Evolutionary conservation across 2,329 filamentous ascomycete genomes (phyloP).

Genomic region (Xenoacremonium recifei): DNA sequence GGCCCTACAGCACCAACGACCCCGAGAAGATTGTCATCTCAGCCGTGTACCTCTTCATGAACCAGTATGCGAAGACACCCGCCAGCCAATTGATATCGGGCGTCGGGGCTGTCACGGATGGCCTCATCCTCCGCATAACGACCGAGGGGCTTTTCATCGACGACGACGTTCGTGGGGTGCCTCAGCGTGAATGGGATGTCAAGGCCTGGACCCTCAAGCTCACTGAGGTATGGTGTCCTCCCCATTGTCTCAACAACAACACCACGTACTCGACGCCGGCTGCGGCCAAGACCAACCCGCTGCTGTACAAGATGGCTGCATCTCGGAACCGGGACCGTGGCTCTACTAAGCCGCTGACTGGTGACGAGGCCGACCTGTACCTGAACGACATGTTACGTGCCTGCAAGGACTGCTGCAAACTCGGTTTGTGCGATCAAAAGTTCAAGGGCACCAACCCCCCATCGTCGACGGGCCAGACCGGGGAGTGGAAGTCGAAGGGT

Average conservation of each 20-base stretch:
- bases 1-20: slow-evolving; percentile 82
- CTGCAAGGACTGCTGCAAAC: slow-evolving; percentile 63
- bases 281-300: slow-evolving; percentile 37
- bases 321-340: slow-evolving; percentile 48
- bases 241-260: slow-evolving; percentile 55
- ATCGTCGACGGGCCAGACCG: slow-evolving; percentile 43
- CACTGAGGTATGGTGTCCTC: slow-evolving; percentile 82
- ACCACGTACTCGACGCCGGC: slow-evolving; percentile 41
- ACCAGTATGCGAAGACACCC: slow-evolving; percentile 83
- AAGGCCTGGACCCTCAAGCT: slow-evolving; percentile 97
- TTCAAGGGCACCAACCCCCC: slow-evolving; percentile 43
- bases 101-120: slow-evolving; percentile 84
- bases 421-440: slow-evolving; percentile 47
- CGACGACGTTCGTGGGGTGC: slow-evolving; percentile 85
- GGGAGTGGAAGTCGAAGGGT: slow-evolving; percentile 54
- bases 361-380: slow-evolving; percentile 66
- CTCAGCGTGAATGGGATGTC: slow-evolving; percentile 97
- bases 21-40: slow-evolving; percentile 95
- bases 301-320: slow-evolving; percentile 47
- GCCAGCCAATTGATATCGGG: slow-evolving; percentile 86
- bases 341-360: slow-evolving; percentile 51
- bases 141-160: slow-evolving; percentile 97
- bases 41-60: slow-evolving; percentile 90
- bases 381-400: slow-evolving; percentile 60
- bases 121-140: slow-evolving; percentile 85